Base-by-base conservation (phyloP, 805 yeast genomes). In the Scheffersomyces amazonensis region DNA sequence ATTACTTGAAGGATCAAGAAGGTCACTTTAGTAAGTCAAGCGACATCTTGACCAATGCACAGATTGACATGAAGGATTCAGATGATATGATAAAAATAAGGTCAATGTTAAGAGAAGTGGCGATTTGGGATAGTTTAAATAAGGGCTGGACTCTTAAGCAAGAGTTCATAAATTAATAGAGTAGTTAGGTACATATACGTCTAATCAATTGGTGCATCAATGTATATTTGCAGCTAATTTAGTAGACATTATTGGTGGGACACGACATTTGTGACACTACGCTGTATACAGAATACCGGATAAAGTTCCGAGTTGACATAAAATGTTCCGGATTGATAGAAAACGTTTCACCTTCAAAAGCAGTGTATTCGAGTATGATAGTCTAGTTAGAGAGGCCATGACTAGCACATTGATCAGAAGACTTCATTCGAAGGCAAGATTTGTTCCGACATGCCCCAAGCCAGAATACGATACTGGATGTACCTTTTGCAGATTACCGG, bases 121-220 rank as follows among this genome's bases (percentile, higher is more conserved):
- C 93, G 2, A 59, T 51, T 1, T 89, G 95, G 89, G 78, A 81
- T 45, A 59, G 63, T n/a, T 49, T 40, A 1, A 61, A 58, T 28
- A 73, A 75, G 38, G 83, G 82, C 0, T 87, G 96, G 96, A 54
- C 53, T 1, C 61, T 87, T 23, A 78, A 80, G 46, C 69, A 68
- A 2, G 88, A 80, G 5, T 60, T 51, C 39, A 32, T 13, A 12
- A 33, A 22, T 9, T 31, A 35, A 37, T 32, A 27, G 30, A 27
- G 9, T 20, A 20, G 9, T 20, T 20, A n/a, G n/a, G n/a, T n/a
- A n/a, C n/a, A n/a, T n/a, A n/a, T n/a, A n/a, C n/a, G n/a, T n/a
- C n/a, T n/a, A n/a, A n/a, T n/a, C n/a, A n/a, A n/a, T n/a, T n/a
- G n/a, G n/a, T n/a, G n/a, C n/a, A n/a, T n/a, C n/a, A n/a, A n/a